A percentile compares a stretch with the other conserved stretches of the same genome.
phyloP scores from a whole-genome alignment of 2,329 filamentous ascomycete genomes.

The Westerdykella sp. region DNA sequence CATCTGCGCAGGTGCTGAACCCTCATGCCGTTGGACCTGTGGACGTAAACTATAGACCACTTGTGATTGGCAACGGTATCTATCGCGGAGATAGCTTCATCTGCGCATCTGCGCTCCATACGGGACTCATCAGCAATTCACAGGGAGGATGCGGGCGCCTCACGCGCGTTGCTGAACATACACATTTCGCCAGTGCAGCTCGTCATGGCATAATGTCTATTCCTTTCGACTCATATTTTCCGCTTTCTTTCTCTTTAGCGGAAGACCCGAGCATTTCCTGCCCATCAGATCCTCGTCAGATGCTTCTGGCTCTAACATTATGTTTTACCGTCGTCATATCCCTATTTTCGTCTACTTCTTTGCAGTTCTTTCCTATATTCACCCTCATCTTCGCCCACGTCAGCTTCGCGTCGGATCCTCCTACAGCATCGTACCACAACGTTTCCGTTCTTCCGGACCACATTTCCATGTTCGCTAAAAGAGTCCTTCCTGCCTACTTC shows the following conservation, averaged over 20 bases:
- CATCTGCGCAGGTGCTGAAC: slow-evolving; percentile 58
- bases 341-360: slow-evolving; percentile 69
- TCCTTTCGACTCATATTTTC: slow-evolving; percentile 80
- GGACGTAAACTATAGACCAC: slow-evolving; percentile 52
- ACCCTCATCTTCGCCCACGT: slow-evolving; percentile 80
- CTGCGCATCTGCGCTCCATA: slow-evolving; percentile 78
- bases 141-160: slow-evolving; percentile 78
- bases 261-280: slow-evolving; percentile 58
- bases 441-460: slow-evolving; percentile 45
- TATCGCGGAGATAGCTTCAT: slow-evolving; percentile 92
- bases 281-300: slow-evolving; percentile 66
- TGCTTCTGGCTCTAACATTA: slow-evolving; percentile 69
- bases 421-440: slow-evolving; percentile 51
- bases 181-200: slow-evolving; percentile 56
- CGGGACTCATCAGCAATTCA: slow-evolving; percentile 63
- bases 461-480: slow-evolving; percentile 58
- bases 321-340: slow-evolving; percentile 68
- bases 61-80: slow-evolving; percentile 54
- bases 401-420: slow-evolving; percentile 80
- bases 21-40: slow-evolving; percentile 65
- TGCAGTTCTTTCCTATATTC: slow-evolving; percentile 76
- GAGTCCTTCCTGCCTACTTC: slow-evolving; percentile 80
- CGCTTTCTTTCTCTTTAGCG: slow-evolving; percentile 75
- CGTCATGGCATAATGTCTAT: slow-evolving; percentile 69
- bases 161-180: slow-evolving; percentile 60